Conservation (phyloP, 352 stramenopile genomes). For the Phytophthora colocasiae region DNA sequence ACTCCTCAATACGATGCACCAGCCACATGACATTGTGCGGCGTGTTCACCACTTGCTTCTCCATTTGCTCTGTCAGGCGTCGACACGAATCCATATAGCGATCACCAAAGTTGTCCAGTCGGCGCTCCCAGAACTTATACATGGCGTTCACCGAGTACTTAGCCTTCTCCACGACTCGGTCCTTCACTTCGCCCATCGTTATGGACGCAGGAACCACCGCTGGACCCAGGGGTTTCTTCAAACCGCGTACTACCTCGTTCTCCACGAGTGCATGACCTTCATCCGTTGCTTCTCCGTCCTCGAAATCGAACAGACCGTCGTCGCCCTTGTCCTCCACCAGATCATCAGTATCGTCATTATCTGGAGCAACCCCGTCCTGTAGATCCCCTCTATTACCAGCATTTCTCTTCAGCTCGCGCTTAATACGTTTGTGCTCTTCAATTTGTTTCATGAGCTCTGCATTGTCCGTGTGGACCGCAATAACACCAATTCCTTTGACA, state of each 20-base stretch:
- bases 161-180: slow-evolving; percentile 50
- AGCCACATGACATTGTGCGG: slow-evolving; percentile 60
- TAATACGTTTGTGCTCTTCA: slow-evolving; percentile 72
- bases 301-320: slow-evolving; percentile 51
- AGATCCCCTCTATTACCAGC: slow-evolving; percentile 37
- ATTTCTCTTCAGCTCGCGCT: slow-evolving; percentile 52
- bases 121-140: slow-evolving; percentile 77
- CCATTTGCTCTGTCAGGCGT: slow-evolving; percentile 68
- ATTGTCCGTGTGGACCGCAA: slow-evolving; percentile 54
- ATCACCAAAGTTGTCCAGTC: slow-evolving; percentile 68
- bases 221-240: slow-evolving; percentile 51
- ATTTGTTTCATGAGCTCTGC: slow-evolving; percentile 67
- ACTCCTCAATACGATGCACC: slow-evolving; percentile 54
- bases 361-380: slow-evolving; percentile 44
- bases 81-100: slow-evolving; percentile 73
- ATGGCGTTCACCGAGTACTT: slow-evolving; percentile 65
- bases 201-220: slow-evolving; percentile 60
- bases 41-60: slow-evolving; percentile 57
- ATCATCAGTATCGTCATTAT: slow-evolving; percentile 33
- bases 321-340: slow-evolving; percentile 40
- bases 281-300: slow-evolving; percentile 37
- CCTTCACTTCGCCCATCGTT: slow-evolving; percentile 41
- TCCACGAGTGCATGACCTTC: slow-evolving; percentile 55
- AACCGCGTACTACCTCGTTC: slow-evolving; percentile 50
- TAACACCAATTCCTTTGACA: slow-evolving; percentile 60